Base-by-base conservation (phyloP, 2,329 filamentous ascomycete genomes). In the Colletotrichum sp. region DNA sequence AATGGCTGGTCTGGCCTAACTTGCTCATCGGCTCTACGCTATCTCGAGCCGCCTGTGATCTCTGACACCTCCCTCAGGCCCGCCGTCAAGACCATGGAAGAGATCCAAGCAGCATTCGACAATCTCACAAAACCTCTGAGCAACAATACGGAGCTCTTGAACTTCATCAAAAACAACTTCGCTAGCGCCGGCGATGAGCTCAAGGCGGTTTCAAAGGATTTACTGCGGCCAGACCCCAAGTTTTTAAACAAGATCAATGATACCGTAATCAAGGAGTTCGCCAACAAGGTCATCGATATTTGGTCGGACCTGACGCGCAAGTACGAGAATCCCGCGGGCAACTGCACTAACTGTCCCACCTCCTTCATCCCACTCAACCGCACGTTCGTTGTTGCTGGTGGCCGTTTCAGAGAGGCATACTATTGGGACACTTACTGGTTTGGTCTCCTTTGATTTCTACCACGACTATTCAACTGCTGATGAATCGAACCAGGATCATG, bases 341-440 rank as follows among this genome's bases (percentile, higher is more conserved):
- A 89, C 79, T 94, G 92, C 85, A 85, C 87, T 10, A 88, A 87
- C 39, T 94, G 92, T 77, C 91, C 92, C 39, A 89, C 89, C 79
- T 93, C 92, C 81, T 94, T 93, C 83, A 90, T 94, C 72, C 91
- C 92, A 8, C 81, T 94, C 75, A 93, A 93, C 79, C 90, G 91
- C 73, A 92, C 92, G 5, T 94, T 94, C 80, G 92, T 94, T n/a
- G 89, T 94, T 18, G 92, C 92, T 5, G 92, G 92, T 15, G 92
- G 93, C n/a, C 91, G 93, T 34, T 94, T 94, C 86, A 88, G 92
- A 39, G 93, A 94, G 83, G 89, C 91, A 3, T 94, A 94, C 81
- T 94, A 94, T 82, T 94, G 92, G 92, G 92, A 94, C 82, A 92
- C 91, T 36, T 94, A 90, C 84, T 78, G 77, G 59, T 72, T 28